Base-by-base conservation (phyloP, 805 yeast genomes). In the Cyberlindnera japonica region DNA sequence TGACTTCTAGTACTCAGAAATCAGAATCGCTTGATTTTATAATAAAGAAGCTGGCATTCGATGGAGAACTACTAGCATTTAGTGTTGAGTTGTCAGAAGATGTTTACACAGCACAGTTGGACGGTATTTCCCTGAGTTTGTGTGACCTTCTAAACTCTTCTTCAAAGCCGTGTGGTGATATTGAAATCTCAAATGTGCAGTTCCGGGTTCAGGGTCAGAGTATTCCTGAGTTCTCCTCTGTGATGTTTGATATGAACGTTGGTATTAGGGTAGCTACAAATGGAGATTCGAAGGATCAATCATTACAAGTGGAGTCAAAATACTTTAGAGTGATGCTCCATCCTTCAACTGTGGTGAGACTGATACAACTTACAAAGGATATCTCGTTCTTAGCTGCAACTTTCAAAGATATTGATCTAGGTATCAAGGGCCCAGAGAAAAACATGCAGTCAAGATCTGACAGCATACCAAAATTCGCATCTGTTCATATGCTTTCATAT, bases 401-500 rank as follows among this genome's bases (percentile, higher is more conserved):
- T 14, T 15, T 32, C 20, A 32, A 22, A 6, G 26, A 32, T 32
- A 26, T 32, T 8, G 22, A 22, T 32, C 15, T 32, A 8, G 25
- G 25, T 13, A 13, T 32, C 26, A 8, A 4, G 16, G 8, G 19
- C 6, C 16, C 18, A 11, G 7, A n/a, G 11, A 11, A 7, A 14
- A 17, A 16, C n/a, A 12, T 10, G 21, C 33, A 27, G 16, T 18
- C 12, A 6, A 19, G 23, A 9, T 30, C 44, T 6, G 27, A 28
- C 13, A 27, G 35, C 2, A 20, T 37, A n/a, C 24, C 39, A 32
- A 28, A 36, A 25, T 40, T 65, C 70, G 45, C 71, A 69, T 34
- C 86, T 0, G 63, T 83, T 22, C 83, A 77, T 35, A 67, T 83
- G 18, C 57, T 79, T 6, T 75, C 87, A 0, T 74, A 79, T 49